Evolutionary conservation across 2,329 filamentous ascomycete species (phyloP).

Genomic region (Sporothrix globosa): DNA sequence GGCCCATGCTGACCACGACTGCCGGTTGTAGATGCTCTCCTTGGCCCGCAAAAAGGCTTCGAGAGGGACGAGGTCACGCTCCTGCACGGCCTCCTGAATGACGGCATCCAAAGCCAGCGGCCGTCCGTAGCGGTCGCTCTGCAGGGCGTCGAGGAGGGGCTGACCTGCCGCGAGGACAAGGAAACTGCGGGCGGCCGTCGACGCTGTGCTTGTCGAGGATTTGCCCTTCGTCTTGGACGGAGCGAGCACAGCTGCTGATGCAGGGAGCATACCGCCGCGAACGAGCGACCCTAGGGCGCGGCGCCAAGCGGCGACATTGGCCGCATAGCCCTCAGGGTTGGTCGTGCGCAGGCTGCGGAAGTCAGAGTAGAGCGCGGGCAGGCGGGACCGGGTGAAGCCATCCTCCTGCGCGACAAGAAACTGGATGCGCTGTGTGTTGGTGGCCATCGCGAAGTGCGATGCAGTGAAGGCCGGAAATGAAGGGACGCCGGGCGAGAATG

Average conservation of each 20-base stretch:
- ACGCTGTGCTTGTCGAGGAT: not conserved
- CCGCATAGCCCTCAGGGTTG: conserved; percentile 40
- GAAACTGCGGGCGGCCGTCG: conserved; percentile 48
- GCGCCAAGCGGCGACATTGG: conserved; percentile 46
- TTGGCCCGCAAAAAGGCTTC: conserved; percentile 66
- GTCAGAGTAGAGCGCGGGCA: conserved; percentile 40
- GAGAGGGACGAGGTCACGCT: conserved; percentile 70
- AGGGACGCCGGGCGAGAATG: not conserved
- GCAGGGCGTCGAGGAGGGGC: conserved; percentile 69
- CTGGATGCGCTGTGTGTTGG: conserved; percentile 37
- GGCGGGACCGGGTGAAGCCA: conserved; percentile 37
- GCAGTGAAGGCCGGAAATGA: not conserved
- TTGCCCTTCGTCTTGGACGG: not conserved
- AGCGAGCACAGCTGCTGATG: conserved; percentile 17
- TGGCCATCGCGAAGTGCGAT: conserved; percentile 30
- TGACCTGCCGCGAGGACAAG: conserved; percentile 62
- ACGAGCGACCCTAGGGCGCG: conserved; percentile 42
- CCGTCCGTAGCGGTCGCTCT: conserved; percentile 76
- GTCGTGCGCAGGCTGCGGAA: conserved; percentile 39
- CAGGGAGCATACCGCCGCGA: conserved; percentile 43
- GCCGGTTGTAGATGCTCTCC: conserved; percentile 70
- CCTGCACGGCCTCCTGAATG: conserved; percentile 71
- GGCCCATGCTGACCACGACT: conserved; percentile 71
- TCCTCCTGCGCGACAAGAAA: conserved; percentile 36
- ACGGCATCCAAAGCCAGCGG: conserved; percentile 81